Conservation (phyloP, 768 basidiomycete species). For the Daedaleopsis sinensis region DNA sequence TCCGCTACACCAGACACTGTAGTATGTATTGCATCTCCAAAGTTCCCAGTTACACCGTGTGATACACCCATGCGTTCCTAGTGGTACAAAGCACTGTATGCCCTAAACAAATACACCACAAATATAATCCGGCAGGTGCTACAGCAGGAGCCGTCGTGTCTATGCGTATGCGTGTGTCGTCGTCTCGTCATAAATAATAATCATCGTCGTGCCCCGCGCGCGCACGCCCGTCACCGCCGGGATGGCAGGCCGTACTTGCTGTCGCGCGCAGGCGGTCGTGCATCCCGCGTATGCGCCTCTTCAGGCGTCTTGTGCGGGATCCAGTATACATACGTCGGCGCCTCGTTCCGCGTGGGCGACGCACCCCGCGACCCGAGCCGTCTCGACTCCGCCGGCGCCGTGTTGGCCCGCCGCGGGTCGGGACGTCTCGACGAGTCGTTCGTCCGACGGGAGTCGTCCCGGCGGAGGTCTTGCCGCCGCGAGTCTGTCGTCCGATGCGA, state of each 20-base stretch:
- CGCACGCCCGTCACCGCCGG: constrained; percentile 42
- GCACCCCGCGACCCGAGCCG: constrained; percentile 12
- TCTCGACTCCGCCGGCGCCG: constrained; percentile 11
- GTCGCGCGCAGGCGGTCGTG: constrained; percentile 40
- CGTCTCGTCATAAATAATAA: constrained; percentile 15
- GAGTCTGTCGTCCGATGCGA: constrained; percentile 7
- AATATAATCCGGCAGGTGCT: constrained; percentile 12
- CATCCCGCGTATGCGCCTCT: constrained; percentile 28
- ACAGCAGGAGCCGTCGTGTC: constrained; percentile 20
- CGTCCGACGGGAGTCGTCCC: constrained; percentile 20
- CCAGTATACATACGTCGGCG: constrained; percentile 32
- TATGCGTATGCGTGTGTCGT: constrained; percentile 15
- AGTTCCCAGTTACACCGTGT: not conserved
- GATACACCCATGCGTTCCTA: constrained; percentile 7
- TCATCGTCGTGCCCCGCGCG: constrained; percentile 14
- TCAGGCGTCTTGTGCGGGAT: constrained; percentile 32
- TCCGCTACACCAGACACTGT: too few species aligned
- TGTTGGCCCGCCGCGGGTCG: constrained; percentile 14
- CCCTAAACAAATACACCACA: constrained; percentile 20
- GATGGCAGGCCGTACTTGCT: constrained; percentile 32
- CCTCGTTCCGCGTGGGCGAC: constrained; percentile 32
- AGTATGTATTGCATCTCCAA: too few species aligned
- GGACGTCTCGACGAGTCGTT: constrained; percentile 6
- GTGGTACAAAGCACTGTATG: constrained; percentile 17
- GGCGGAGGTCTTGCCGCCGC: constrained; percentile 11